Conservation (phyloP, 140 eudicot genomes). For the Erigeron philadelphicus region DNA sequence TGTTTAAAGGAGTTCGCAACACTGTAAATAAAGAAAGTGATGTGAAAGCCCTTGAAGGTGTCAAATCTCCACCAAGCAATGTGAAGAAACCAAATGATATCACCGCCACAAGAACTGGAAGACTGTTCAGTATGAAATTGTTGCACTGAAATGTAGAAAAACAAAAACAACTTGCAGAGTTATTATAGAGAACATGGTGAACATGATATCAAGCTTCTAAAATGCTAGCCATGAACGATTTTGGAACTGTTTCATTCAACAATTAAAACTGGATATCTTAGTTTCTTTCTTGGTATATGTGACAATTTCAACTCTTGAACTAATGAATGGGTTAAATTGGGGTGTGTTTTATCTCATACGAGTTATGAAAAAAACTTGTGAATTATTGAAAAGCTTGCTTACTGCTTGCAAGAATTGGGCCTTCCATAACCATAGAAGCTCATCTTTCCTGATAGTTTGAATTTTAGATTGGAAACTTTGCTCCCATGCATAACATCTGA, state of each 20-base stretch:
- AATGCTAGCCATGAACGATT: background rate
- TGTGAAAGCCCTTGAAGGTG: conserved; percentile 93
- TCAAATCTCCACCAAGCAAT: conserved; percentile 83
- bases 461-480: conserved; percentile 73
- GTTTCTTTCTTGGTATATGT: background rate
- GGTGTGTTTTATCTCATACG: too few species aligned
- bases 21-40: conserved; percentile 90
- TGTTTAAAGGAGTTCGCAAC: conserved; percentile 69
- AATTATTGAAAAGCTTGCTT: conserved; percentile 26
- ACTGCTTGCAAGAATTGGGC: conserved; percentile 86
- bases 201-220: conserved; percentile 1
- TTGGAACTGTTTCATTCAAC: background rate
- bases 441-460: conserved; percentile 62
- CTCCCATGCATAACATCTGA: conserved; percentile 99
- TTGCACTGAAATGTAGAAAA: conserved; percentile 58
- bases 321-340: too few species aligned
- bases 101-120: conserved; percentile 90
- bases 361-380: background rate
- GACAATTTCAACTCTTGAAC: background rate
- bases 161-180: background rate
- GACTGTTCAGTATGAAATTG: conserved; percentile 77
- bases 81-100: conserved; percentile 80
- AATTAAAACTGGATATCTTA: background rate
- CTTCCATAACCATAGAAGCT: conserved; percentile 80
- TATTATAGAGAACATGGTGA: background rate